Conservation (phyloP, 352 stramenopile species). For the Phytophthora idaei region DNA sequence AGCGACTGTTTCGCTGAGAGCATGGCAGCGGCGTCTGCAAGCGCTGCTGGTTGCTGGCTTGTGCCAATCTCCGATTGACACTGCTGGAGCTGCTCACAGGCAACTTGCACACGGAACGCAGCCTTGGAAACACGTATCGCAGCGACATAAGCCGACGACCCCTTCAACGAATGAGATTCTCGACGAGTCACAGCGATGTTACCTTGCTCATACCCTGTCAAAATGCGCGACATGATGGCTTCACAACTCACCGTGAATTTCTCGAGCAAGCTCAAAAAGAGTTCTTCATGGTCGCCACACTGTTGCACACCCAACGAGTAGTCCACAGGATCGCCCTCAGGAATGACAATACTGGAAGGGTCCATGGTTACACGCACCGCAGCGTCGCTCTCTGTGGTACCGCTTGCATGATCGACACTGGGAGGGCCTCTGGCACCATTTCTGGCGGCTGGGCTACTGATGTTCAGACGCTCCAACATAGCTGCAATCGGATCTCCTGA, state of each 20-base stretch:
- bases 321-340: conserved; percentile 80
- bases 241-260: conserved; percentile 77
- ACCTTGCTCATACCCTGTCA: conserved; percentile 47
- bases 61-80: conserved; percentile 33
- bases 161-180: conserved; percentile 84
- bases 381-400: conserved; percentile 34
- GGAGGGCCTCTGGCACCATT: conserved; percentile 19
- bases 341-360: conserved; percentile 59
- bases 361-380: conserved; percentile 31
- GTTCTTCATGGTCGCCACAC: conserved; percentile 75
- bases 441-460: conserved; percentile 35
- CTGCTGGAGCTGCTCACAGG: conserved; percentile 69
- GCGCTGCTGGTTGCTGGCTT: conserved; percentile 23
- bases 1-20: conserved; percentile 36
- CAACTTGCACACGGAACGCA: conserved; percentile 80
- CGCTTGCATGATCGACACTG: conserved; percentile 28
- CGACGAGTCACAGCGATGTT: conserved; percentile 59
- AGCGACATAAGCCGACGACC: conserved; percentile 80
- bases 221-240: conserved; percentile 59
- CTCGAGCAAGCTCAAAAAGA: conserved; percentile 81
- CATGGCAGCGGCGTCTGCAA: conserved; percentile 27
- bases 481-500: conserved; percentile 39
- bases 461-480: conserved; percentile 48
- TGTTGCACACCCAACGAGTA: conserved; percentile 80
- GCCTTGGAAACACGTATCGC: conserved; percentile 80